Evolutionary conservation across 495 filamentous ascomycete genomes (phyloP).

Genomic region (Astrocystis sublimbata): DNA sequence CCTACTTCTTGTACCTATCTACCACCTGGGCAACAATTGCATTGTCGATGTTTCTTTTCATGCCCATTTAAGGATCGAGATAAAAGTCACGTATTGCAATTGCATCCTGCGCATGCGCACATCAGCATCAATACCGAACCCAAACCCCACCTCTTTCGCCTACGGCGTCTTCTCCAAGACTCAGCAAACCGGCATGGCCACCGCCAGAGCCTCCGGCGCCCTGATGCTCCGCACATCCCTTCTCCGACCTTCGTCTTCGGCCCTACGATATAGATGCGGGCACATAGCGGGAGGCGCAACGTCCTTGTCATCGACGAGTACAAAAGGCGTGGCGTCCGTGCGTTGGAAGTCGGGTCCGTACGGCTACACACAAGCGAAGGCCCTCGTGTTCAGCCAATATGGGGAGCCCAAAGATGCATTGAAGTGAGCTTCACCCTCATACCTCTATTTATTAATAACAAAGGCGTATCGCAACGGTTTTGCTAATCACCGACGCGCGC

Average conservation of each 20-base stretch:
- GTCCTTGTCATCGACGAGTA: not conserved
- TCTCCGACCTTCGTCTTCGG: conserved; percentile 3
- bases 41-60: not conserved
- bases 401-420: conserved; percentile 85
- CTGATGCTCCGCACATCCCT: conserved; percentile 8
- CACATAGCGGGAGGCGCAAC: conserved; percentile 1
- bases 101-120: too few species aligned
- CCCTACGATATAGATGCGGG: conserved; percentile 23
- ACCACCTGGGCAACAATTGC: not conserved
- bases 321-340: conserved; percentile 14
- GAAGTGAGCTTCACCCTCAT: conserved; percentile 45
- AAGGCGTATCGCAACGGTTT: not conserved
- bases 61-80: not conserved
- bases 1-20: not conserved
- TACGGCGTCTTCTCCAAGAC: not conserved
- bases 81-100: not conserved
- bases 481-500: not conserved
- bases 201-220: conserved; percentile 6
- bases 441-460: not conserved
- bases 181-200: conserved; percentile 14
- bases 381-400: conserved; percentile 79
- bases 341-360: conserved; percentile 61
- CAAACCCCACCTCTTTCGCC: not conserved
- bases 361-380: conserved; percentile 95
- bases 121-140: too few species aligned